phyloP scores from a whole-genome alignment of 176 grass and related monocot genomes.

The Carex pumila region DNA sequence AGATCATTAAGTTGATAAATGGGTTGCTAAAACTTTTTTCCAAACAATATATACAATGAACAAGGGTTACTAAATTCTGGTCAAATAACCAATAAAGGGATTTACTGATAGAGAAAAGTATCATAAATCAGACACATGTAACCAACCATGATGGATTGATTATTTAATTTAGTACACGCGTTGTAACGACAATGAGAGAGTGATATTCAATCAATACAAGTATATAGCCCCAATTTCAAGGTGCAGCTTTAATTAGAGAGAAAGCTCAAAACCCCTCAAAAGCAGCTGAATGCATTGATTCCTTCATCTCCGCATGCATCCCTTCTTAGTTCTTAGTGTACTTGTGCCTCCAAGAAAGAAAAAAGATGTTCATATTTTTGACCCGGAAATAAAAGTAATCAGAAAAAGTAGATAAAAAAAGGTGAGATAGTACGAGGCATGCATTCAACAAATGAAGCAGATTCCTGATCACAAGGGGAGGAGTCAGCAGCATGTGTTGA shows the following conservation, averaged over 20 bases:
- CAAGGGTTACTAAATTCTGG: not conserved
- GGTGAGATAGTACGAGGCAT: slow-evolving; percentile 18
- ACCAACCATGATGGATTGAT: not conserved
- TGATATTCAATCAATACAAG: not conserved
- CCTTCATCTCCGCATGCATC: slow-evolving; percentile 1
- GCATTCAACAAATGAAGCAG: slow-evolving; percentile 20
- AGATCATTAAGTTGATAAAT: too few relatives aligned
- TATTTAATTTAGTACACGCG: not conserved
- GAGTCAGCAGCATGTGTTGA: slow-evolving; percentile 24
- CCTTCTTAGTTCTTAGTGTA: slow-evolving; percentile 8
- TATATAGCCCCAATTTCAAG: not conserved
- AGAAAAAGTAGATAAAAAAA: not conserved
- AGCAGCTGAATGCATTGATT: not conserved
- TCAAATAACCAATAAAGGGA: not conserved
- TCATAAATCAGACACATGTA: not conserved
- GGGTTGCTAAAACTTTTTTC: too few relatives aligned
- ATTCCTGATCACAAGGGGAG: slow-evolving; percentile 26
- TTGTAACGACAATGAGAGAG: not conserved
- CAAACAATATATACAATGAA: too few relatives aligned
- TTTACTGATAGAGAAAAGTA: not conserved
- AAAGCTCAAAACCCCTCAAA: not conserved
- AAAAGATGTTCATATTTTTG: not conserved
- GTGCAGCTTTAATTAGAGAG: not conserved
- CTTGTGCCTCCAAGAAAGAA: slow-evolving; percentile 1
- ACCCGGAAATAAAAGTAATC: not conserved